Conservation (phyloP, 768 basidiomycete species). For the Phanerochaete carnosa region DNA sequence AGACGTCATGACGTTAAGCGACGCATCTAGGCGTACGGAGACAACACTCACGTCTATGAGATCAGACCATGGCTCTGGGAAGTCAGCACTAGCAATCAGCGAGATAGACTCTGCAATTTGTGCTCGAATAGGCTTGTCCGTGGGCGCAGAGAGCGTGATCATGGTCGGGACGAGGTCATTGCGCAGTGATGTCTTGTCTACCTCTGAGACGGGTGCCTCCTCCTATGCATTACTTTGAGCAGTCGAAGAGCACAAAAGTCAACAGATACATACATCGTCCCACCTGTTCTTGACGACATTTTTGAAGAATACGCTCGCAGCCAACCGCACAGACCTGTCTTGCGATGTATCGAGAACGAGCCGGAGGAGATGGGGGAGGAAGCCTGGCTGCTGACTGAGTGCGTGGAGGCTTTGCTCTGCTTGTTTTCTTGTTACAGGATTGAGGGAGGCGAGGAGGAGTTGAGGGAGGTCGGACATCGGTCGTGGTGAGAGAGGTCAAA, state of each 20-base stretch:
- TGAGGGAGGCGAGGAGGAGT: slow-evolving; percentile 69
- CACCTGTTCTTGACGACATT: slow-evolving; percentile 85
- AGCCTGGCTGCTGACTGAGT: slow-evolving; percentile 71
- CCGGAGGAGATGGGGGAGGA: slow-evolving; percentile 72
- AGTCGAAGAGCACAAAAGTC: background rate
- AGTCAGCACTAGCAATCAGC: slow-evolving; percentile 88
- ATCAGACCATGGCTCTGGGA: slow-evolving; percentile 84
- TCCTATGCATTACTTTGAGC: slow-evolving; percentile 42
- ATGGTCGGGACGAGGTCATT: slow-evolving; percentile 85
- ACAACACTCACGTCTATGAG: slow-evolving; percentile 76
- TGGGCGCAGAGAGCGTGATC: slow-evolving; percentile 74
- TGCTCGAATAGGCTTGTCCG: slow-evolving; percentile 69
- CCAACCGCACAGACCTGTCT: slow-evolving; percentile 71
- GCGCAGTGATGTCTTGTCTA: slow-evolving; percentile 73
- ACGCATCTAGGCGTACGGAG: background rate
- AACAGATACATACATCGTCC: slow-evolving; percentile 69
- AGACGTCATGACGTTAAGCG: background rate
- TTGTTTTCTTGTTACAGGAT: slow-evolving; percentile 66
- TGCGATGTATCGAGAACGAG: slow-evolving; percentile 69
- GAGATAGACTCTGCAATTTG: slow-evolving; percentile 94
- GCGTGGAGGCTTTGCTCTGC: slow-evolving; percentile 76
- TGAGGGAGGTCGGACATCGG: slow-evolving; percentile 65
- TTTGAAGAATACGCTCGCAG: slow-evolving; percentile 90
- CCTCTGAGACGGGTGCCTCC: slow-evolving; percentile 62
- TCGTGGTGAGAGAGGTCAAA: background rate